Base-by-base conservation (phyloP, 345 rosid species). In the Boechera retrofracta region DNA sequence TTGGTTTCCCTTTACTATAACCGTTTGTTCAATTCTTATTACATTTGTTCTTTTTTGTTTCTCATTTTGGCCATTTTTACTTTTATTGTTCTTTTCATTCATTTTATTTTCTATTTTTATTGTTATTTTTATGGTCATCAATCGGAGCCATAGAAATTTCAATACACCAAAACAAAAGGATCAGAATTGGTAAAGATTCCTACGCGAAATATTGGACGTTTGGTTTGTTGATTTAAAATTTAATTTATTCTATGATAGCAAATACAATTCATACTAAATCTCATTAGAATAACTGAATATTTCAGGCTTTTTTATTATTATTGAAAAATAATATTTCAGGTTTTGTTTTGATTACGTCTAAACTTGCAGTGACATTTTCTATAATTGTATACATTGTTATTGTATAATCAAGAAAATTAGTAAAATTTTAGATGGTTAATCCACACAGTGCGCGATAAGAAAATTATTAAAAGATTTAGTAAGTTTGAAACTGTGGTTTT, bases 151-250 rank as follows among this genome's bases (percentile, higher is more conserved):
- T 28, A 28, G 2, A 57, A 35, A 7, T 5, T 8, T 55, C 5
- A 15, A 57, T 60, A 75, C 44, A 51, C 51, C 58, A 67, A 75
- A 75, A 61, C 26, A 31, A 67, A 58, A 42, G 70, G 48, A 68
- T 53, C 7, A 53, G 39, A 64, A 52, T 56, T 15, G 39, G 26
- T 69, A 32, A 42, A 62, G 6, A 69, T 31, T 61, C 7, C 1
- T 52, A 31, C 42, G 53, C 57, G 10, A 76, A 41, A 51, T 60
- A 61, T 6, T 36, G 54, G 8, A 75, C 32, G 72, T 28, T 16
- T 48, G 24, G 53, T 61, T 65, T 33, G 65, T 45, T 75, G 41
- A n/a, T 45, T 44, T 10, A 12, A 32, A 12, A 0, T 41, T 53
- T 18, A 73, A 41, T 64, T 44, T 64, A 56, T 65, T 56, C 39